Conservation (phyloP, 2,329 filamentous ascomycete genomes). For the Ceratocystis diversiconidia region DNA sequence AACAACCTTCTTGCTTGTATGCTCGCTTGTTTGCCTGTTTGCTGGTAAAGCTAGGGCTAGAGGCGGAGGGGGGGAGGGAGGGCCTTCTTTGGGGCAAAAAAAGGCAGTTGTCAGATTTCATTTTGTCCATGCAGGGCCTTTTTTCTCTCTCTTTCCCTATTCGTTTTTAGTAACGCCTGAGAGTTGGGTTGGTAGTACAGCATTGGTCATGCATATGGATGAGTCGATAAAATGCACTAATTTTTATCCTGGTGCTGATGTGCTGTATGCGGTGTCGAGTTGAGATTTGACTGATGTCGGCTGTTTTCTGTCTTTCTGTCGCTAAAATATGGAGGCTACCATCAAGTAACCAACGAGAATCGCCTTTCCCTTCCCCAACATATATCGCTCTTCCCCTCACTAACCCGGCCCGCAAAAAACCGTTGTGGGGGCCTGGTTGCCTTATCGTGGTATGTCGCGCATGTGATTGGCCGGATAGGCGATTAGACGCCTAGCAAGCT, state of each 20-base stretch:
- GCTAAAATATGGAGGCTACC: too few species aligned
- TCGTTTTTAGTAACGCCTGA: background rate
- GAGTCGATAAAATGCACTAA: too few species aligned
- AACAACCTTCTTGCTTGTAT: too few species aligned
- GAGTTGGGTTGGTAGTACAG: background rate
- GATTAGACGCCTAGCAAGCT: background rate
- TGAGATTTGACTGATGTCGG: too few species aligned
- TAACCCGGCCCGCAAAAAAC: background rate
- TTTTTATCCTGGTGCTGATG: too few species aligned
- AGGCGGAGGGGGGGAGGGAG: too few species aligned
- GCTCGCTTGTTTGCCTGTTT: too few species aligned
- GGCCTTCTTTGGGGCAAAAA: background rate
- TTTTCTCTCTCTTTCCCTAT: background rate
- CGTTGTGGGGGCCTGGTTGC: background rate
- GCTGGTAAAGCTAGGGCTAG: too few species aligned
- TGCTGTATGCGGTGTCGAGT: too few species aligned
- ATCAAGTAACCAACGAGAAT: background rate
- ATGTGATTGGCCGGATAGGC: background rate
- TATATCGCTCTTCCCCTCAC: background rate
- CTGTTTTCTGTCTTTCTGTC: too few species aligned
- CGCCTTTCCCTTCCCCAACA: background rate
- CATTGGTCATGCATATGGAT: background rate
- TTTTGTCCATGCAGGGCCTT: too few species aligned
- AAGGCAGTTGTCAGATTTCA: background rate
- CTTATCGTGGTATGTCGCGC: background rate